Base-by-base conservation (phyloP, 2,329 filamentous ascomycete species). In the Fusarium sp. region DNA sequence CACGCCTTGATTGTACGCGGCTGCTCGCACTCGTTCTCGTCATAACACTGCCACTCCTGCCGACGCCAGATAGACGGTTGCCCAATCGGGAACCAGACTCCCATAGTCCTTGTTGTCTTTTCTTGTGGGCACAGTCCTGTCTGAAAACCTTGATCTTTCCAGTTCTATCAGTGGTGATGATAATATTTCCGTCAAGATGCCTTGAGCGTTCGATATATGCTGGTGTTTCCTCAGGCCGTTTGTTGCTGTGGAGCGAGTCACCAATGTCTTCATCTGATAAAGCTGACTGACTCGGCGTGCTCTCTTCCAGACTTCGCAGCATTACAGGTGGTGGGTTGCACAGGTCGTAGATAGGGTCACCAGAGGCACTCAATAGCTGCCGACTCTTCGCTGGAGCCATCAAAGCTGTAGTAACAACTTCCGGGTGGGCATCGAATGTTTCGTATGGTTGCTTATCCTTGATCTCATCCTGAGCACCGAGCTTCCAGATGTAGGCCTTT, bases 271-370 rank as follows among this genome's bases (percentile, higher is more conserved):
- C 75, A 15, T 83, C 81, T 8, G 80, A 80, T 15, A 83, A 75
- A 4, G 79, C 80, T 4, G 80, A 80, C 61, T 84, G 82, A 60
- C 82, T 87, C 11, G 78, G 77, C 3, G 81, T 81, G 33, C 81
- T 82, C 75, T 96, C 93, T 23, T 91, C 89, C 30, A 91, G 87
- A 71, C 92, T 94, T 67, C 95, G 85, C 20, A 98, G 85, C 10
- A 90, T 95, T 18, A 98, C 90, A 0, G 95, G 94, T 0, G 95
- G 96, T 8, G 96, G 96, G 75, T 98, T 98, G 85, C 96, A 98
- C 2, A 98, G 86, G 75, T 98, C 95, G 79, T 94, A 99, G n/a
- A 99, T 89, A 3, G 96, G 95, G 78, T 99, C 95, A 60, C 93
- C 93, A 0, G 94, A 97, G 17, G 89, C 87, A 54, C 92, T 91